Evolutionary conservation across 208 protist genomes (phyloP), one percentile per base, ranked within the genome.

Genomic region (Vickermania spadyakhi): DNA sequence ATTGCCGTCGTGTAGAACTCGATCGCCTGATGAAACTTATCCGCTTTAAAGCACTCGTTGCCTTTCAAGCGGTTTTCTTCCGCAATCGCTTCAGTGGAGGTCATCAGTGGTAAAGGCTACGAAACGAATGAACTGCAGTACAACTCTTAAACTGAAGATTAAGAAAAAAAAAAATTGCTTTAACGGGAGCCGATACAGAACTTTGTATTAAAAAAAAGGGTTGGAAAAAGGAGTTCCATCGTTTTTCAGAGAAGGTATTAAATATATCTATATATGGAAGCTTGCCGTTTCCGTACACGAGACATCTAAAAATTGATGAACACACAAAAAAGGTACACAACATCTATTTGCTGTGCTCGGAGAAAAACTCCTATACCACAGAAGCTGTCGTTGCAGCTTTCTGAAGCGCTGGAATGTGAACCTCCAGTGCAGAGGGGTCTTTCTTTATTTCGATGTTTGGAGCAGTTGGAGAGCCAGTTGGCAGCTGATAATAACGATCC

Each of bases 1-100:
- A 98, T 93, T 13, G 94, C 91, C 59, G 89, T 56, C 3, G 80
- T 84, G 81, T 98, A 98, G 1, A 86, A 27, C 22, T 97, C 81
- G 25, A 98, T 86, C 3, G 97, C 96, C 26, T 78, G 64, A 26
- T 92, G 67, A 73, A 84, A 98, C 56, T 97, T 94, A 54, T 81
- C 75, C 50, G 81, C 80, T 29, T 81, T 76, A 56, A 97, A 96
- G 31, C 63, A 74, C 52, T 64, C 66, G 75, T 97, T 97, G n/a
- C 93, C 93, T 59, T 84, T 90, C 0, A 94, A 56, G 26, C 60
- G 66, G 27, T 91, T 78, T 0, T 77, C 71, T 58, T 79, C 79
- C 58, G 89, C 79, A 3, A 52, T 58, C 26, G 31, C 30, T 57
- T 65, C 70, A 31, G 59, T 69, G n/a, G 30, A 56, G 25, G 31